Conservation (phyloP, 75 land plant species). For the Pinus tabuliformis region DNA sequence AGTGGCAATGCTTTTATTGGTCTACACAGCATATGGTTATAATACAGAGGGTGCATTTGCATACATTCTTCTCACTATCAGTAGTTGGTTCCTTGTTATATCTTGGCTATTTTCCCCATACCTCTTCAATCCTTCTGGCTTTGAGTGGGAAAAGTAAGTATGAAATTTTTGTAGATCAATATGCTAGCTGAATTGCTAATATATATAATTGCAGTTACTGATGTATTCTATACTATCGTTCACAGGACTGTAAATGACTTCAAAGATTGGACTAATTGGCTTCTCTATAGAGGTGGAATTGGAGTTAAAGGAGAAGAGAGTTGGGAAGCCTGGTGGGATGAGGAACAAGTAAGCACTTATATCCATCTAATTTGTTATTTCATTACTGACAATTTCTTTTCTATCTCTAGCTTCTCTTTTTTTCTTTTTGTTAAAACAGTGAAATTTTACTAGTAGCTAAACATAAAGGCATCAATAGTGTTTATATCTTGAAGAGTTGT, state of each 20-base stretch:
- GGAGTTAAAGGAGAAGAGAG: slow-evolving; percentile 83
- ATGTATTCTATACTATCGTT: neutral
- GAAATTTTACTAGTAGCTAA: neutral
- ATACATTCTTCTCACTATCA: slow-evolving; percentile 74
- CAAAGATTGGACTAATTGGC: slow-evolving; percentile 95
- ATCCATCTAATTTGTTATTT: neutral
- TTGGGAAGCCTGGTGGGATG: slow-evolving; percentile 99
- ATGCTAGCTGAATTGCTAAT: neutral
- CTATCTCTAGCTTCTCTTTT: neutral
- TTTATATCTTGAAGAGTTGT: neutral
- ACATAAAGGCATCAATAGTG: neutral
- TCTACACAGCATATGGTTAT: slow-evolving; percentile 80
- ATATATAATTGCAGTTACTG: neutral
- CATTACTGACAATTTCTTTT: neutral
- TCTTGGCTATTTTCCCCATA: slow-evolving; percentile 97
- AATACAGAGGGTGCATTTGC: slow-evolving; percentile 46
- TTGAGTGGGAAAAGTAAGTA: slow-evolving; percentile 98
- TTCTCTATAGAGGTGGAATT: slow-evolving; percentile 86
- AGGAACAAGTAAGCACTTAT: slow-evolving; percentile 60
- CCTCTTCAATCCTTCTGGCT: slow-evolving; percentile 96
- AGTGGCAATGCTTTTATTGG: slow-evolving; percentile 70
- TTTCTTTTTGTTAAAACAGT: neutral
- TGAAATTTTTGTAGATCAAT: neutral
- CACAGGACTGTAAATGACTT: slow-evolving; percentile 85
- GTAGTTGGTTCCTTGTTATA: slow-evolving; percentile 93